Evolutionary conservation across 2,329 filamentous ascomycete species (phyloP), one percentile per base, ranked within the genome.

Genomic region (Metarhizium guizhouense): DNA sequence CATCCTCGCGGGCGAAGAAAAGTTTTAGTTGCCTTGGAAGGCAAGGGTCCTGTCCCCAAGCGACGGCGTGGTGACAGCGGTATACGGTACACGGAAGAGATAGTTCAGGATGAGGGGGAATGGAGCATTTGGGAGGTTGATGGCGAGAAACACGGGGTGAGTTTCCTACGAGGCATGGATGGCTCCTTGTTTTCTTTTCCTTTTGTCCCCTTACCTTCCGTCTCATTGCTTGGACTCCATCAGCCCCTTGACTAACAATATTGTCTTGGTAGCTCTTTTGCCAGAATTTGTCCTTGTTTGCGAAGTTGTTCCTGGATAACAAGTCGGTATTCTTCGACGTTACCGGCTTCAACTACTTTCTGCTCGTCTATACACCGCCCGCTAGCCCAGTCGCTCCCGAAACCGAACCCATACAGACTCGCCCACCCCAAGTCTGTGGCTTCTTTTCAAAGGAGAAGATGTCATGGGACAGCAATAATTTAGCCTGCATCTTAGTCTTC

Each of bases 361-460:
- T 95, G 4, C 84, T 97, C 54, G 87, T 94, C 48, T 87, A 92
- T 66, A 87, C 84, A 8, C 78, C 77, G 7, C 66, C 70, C 1
- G 61, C 61, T 10, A 64, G 59, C 36, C 59, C 63, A 11, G 49
- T 56, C 38, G 54, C 56, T 13, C 32, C 53, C 16, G 56, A 11
- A 16, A 51, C 30, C 18, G 62, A 40, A 40, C 54, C 58, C 11
- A 53, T 30, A 18, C 56, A 51, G 25, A 51, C 18, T 29, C 54
- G 32, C 16, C 57, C 61, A 2, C 69, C 68, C 11, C 70, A 71
- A 54, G 85, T 96, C 34, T 83, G 93, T 1, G 94, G 94, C n/a
- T 97, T 97, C 79, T 99, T 97, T 75, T 95, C 89, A 60, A 97
- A 99, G 69, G 94, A 99, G 71, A 97, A 97, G 70, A 88, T 96